These are phyloP conservation scores for Aureobasidium sp. DNA, from an alignment of 2,329 filamentous ascomycete species.

Conservation along the genomic window DNA sequence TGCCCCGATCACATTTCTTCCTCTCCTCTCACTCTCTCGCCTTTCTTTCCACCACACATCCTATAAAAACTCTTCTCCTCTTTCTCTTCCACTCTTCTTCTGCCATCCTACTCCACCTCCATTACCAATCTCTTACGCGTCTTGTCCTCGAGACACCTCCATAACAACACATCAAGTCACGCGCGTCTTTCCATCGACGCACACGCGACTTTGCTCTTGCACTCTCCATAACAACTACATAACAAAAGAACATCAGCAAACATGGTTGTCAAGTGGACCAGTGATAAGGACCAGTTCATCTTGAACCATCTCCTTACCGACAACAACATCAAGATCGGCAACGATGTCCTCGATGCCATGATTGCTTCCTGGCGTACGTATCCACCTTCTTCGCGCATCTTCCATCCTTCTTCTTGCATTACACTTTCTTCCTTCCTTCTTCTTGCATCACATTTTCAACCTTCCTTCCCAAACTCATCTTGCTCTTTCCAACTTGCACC, in stretches of 20 bases:
- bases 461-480: not conserved
- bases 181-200: not conserved
- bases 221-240: not conserved
- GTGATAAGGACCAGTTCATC: constrained; percentile 13
- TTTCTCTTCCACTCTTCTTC: not conserved
- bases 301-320: constrained; percentile 7
- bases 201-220: not conserved
- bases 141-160: not conserved
- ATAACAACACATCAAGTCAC: not conserved
- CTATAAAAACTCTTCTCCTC: not conserved
- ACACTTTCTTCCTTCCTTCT: not conserved
- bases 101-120: not conserved
- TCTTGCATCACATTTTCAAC: too few relatives aligned
- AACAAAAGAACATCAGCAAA: not conserved
- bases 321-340: constrained; percentile 2
- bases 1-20: not conserved
- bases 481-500: not conserved
- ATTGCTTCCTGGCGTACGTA: constrained; percentile 14
- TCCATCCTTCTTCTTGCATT: not conserved
- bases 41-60: not conserved
- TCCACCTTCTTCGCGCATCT: not conserved
- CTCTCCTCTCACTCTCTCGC: not conserved
- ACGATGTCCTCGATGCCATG: not conserved
- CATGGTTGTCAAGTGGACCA: constrained; percentile 15
- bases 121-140: not conserved